Conservation (phyloP, 192 early-diverging fungal species). For the Backusella psychrophila region DNA sequence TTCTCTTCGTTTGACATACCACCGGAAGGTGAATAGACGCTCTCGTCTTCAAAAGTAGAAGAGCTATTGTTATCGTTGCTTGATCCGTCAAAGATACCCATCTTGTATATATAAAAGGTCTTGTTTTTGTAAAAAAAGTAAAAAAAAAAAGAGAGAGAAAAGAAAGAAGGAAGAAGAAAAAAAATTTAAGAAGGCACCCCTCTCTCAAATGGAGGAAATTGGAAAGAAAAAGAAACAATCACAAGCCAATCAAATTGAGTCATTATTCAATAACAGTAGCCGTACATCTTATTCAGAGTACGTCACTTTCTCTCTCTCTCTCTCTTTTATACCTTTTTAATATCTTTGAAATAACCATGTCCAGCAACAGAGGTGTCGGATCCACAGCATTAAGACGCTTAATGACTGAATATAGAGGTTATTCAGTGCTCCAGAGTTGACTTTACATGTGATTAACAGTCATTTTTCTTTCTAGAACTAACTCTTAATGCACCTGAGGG, state of each 20-base stretch:
- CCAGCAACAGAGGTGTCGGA: constrained; percentile 38
- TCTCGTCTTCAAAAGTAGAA: constrained; percentile 3
- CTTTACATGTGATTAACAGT: neutral
- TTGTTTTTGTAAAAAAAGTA: neutral
- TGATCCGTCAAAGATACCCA: constrained; percentile 13
- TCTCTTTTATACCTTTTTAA: neutral
- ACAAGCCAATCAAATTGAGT: neutral
- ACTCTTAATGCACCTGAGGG: constrained; percentile 90
- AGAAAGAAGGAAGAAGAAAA: neutral
- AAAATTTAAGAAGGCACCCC: constrained; percentile 1
- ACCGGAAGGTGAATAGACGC: constrained; percentile 18
- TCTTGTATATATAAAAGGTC: neutral
- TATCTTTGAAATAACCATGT: constrained; percentile 10
- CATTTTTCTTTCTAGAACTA: constrained; percentile 56
- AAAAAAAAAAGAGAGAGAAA: neutral
- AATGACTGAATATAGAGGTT: constrained; percentile 92
- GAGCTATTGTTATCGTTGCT: neutral
- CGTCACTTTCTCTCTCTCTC: neutral
- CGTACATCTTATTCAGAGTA: neutral
- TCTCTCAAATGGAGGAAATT: neutral
- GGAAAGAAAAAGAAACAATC: neutral
- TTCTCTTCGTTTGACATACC: neutral
- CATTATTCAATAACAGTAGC: neutral
- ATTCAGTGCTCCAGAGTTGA: neutral
- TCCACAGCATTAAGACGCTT: constrained; percentile 85